Percentiles rank a stretch among this genome's conserved stretches.
phyloP scores from a whole-genome alignment of 768 basidiomycete genomes.

The Suillus ampliporus region DNA sequence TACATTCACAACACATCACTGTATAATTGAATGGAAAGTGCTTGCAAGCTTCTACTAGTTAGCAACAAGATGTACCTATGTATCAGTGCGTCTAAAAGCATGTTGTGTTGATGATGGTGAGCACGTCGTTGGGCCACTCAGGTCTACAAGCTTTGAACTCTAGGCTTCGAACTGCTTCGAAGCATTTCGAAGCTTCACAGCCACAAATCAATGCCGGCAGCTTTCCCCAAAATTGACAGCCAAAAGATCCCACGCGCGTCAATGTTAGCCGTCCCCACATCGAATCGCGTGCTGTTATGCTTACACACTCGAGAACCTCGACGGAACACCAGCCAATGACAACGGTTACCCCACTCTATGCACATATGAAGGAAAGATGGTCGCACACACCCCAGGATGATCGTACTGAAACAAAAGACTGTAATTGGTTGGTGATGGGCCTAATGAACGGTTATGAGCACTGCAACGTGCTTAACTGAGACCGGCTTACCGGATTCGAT shows the following conservation, averaged over 20 bases:
- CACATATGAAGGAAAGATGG: neutral
- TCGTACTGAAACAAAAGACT: neutral
- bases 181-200: neutral
- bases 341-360: neutral
- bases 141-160: no score
- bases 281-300: neutral
- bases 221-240: neutral
- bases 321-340: neutral
- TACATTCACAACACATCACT: no score
- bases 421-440: neutral
- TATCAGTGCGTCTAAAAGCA: neutral
- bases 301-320: neutral
- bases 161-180: no score
- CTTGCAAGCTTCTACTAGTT: neutral
- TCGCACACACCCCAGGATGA: neutral
- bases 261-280: no score
- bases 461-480: neutral
- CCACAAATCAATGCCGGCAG: neutral
- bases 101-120: neutral
- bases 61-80: neutral
- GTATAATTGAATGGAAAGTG: neutral
- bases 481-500: neutral
- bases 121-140: neutral
- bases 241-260: neutral
- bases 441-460: neutral